phyloP scores from a whole-genome alignment of 1,284 basidiomycete genomes.

The Puccinia triticina region DNA sequence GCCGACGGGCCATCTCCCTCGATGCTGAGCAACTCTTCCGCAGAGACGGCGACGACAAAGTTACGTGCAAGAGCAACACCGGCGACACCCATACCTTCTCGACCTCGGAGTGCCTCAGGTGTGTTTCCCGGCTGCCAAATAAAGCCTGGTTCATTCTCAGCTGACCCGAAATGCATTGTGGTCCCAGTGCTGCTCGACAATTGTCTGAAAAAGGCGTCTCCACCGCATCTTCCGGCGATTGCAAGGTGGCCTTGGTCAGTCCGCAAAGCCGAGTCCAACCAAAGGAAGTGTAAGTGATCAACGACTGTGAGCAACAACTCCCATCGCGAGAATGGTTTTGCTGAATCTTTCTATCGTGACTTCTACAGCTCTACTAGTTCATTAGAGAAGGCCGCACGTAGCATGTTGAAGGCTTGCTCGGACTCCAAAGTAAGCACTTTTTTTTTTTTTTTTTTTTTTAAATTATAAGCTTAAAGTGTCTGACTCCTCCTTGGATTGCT shows the following conservation, averaged over 20 bases:
- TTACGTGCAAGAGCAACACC: not conserved
- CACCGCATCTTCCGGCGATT: not conserved
- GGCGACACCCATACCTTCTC: not conserved
- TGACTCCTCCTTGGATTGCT: no score
- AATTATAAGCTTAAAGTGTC: no score
- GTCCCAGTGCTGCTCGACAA: not conserved
- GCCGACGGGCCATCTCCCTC: not conserved
- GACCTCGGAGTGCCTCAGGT: not conserved
- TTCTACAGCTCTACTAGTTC: not conserved
- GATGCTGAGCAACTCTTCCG: constrained; percentile 9
- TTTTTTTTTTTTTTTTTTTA: no score
- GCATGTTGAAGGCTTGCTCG: not conserved
- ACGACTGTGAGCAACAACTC: not conserved
- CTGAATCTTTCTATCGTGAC: not conserved
- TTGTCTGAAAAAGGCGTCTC: not conserved
- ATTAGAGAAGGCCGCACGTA: not conserved
- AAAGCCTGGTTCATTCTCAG: not conserved
- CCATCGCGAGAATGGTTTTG: not conserved
- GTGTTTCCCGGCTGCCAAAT: not conserved
- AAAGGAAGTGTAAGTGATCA: not conserved
- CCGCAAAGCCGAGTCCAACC: constrained; percentile 1
- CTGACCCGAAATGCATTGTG: no score
- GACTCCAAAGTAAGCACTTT: not conserved
- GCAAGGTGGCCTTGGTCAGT: not conserved
- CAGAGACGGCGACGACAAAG: not conserved